A percentile compares a stretch with the other conserved stretches of the same genome.
Conservation (phyloP, 2,329 filamentous ascomycete genomes). For the Pyricularia sp. region DNA sequence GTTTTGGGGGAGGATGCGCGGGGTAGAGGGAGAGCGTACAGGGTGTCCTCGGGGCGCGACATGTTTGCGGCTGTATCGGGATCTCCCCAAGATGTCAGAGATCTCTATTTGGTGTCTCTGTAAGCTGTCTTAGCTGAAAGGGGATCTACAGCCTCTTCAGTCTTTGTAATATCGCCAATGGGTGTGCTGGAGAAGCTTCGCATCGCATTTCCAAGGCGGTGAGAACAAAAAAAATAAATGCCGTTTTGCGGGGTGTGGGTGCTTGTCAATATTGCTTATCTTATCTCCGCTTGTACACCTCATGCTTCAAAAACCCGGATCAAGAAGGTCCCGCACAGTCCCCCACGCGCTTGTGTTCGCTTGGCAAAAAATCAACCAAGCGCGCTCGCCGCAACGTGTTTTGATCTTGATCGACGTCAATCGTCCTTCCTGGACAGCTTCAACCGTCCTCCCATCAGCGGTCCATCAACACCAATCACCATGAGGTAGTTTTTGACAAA, state of each 20-base stretch:
- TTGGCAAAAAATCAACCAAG: neutral
- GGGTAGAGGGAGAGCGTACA: conserved; percentile 44
- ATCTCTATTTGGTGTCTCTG: neutral
- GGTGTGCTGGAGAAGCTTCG: neutral
- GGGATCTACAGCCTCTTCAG: neutral
- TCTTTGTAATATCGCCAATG: neutral
- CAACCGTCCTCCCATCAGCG: neutral
- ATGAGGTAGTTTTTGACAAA: neutral
- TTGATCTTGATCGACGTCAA: neutral
- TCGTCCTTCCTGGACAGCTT: neutral
- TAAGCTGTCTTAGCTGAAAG: neutral
- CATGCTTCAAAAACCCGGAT: neutral
- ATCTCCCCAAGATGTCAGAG: neutral
- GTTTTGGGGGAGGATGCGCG: conserved; percentile 6
- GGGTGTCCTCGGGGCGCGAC: conserved; percentile 93
- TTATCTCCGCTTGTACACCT: too few species aligned
- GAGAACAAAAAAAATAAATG: neutral
- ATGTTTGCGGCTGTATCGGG: conserved; percentile 42
- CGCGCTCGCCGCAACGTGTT: neutral
- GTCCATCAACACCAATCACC: neutral
- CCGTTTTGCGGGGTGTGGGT: neutral
- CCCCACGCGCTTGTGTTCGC: neutral
- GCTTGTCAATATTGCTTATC: neutral
- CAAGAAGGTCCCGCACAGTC: neutral
- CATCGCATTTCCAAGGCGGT: neutral